phyloP scores from a whole-genome alignment of 2,329 filamentous ascomycete species.

The Neodidymelliopsis sp. region DNA sequence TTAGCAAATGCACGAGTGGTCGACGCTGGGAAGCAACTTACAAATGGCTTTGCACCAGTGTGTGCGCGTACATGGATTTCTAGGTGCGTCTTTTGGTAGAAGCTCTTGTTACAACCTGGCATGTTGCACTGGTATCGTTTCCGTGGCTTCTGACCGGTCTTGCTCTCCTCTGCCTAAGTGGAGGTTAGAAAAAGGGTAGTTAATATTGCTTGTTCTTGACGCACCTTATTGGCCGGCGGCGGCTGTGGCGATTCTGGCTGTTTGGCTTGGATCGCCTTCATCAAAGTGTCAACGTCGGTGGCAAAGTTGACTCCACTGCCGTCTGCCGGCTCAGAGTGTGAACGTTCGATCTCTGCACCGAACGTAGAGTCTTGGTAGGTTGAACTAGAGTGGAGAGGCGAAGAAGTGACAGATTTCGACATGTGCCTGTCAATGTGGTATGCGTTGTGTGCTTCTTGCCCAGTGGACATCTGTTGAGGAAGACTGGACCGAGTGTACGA shows the following conservation, averaged over 20 bases:
- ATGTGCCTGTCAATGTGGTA: slow-evolving; percentile 36
- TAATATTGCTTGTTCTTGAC: slow-evolving; percentile 5
- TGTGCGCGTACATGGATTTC: slow-evolving; percentile 89
- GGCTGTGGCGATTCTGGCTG: slow-evolving; percentile 51
- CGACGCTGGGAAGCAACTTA: slow-evolving; percentile 56
- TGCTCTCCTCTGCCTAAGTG: slow-evolving; percentile 34
- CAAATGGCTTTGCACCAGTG: slow-evolving; percentile 89
- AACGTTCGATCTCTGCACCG: slow-evolving; percentile 52
- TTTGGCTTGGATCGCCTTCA: slow-evolving; percentile 85
- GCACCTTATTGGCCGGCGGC: slow-evolving; percentile 42
- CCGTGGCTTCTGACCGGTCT: slow-evolving; percentile 53
- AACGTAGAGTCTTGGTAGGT: slow-evolving; percentile 48
- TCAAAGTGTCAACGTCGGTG: slow-evolving; percentile 86
- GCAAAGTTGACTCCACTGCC: slow-evolving; percentile 67
- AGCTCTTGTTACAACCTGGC: slow-evolving; percentile 78
- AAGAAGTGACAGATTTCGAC: slow-evolving; percentile 55
- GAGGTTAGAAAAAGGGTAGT: slow-evolving; percentile 2
- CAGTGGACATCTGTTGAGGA: slow-evolving; percentile 35
- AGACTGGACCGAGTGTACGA: slow-evolving; percentile 35
- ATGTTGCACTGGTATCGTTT: slow-evolving; percentile 79
- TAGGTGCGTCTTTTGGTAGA: slow-evolving; percentile 90
- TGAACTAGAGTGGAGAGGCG: slow-evolving; percentile 52
- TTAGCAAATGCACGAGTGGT: slow-evolving; percentile 18
- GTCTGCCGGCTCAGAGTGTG: slow-evolving; percentile 53
- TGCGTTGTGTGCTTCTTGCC: slow-evolving; percentile 38